A percentile compares a stretch with the other conserved stretches of the same genome.
These are phyloP conservation scores for Trichocladium uniseriatum DNA, from an alignment of 495 filamentous ascomycete species.

Conservation along the genomic window DNA sequence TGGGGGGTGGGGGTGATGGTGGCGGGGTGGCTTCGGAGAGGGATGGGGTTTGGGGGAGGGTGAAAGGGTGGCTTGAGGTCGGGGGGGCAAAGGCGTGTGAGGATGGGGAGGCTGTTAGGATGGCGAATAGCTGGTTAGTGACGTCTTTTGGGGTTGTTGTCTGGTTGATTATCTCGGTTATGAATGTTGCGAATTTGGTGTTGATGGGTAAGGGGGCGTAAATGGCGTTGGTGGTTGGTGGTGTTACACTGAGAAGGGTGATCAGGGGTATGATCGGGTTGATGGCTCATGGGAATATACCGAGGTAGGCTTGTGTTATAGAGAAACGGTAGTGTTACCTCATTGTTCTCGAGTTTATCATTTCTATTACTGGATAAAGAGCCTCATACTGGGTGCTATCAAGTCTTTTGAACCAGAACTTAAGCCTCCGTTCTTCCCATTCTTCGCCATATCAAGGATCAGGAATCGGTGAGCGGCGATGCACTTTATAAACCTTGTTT, in stretches of 20 bases:
- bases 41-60: neutral
- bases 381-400: no score
- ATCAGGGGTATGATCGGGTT: no score
- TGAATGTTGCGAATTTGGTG: constrained; percentile 66
- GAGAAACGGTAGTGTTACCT: no score
- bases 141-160: constrained; percentile 47
- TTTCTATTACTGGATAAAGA: no score
- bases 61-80: neutral
- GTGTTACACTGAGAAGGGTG: neutral
- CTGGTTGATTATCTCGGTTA: constrained; percentile 58
- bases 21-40: neutral
- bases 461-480: no score
- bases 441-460: no score
- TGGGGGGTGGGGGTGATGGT: constrained; percentile 16
- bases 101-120: constrained; percentile 32
- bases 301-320: no score
- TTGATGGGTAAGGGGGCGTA: constrained; percentile 45
- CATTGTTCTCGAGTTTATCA: no score
- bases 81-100: neutral
- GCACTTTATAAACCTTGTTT: no score
- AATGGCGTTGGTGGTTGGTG: neutral
- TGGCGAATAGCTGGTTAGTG: constrained; percentile 53
- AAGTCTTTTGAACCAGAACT: no score
- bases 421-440: no score
- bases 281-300: neutral